A percentile compares a stretch with the other conserved stretches of the same genome.
These are phyloP conservation scores for Claviceps pazoutovae DNA, from an alignment of 2,329 filamentous ascomycete species.

Conservation along the genomic window DNA sequence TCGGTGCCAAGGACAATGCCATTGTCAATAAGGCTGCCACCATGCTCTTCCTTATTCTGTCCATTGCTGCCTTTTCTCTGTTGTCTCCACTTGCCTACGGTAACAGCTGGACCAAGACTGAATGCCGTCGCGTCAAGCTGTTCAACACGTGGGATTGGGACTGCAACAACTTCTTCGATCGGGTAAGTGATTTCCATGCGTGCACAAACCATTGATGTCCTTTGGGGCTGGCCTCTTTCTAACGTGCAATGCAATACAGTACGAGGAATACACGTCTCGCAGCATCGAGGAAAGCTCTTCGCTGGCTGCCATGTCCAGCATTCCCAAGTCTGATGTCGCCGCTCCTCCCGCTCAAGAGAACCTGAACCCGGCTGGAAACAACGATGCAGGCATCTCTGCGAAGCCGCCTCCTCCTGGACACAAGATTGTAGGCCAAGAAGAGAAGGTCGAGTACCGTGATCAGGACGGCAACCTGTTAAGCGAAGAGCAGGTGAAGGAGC, in stretches of 20 bases:
- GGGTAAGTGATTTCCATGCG: slow-evolving; percentile 43
- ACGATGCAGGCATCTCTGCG: slow-evolving; percentile 27
- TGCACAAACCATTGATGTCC: too few relatives aligned
- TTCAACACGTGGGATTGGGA: slow-evolving; percentile 93
- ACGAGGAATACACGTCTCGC: slow-evolving; percentile 7
- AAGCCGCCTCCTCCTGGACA: slow-evolving; percentile 36
- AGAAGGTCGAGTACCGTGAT: slow-evolving; percentile 74
- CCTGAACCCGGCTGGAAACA: background rate
- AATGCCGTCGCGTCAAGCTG: slow-evolving; percentile 79
- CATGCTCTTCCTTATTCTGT: slow-evolving; percentile 58
- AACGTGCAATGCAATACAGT: slow-evolving; percentile 9
- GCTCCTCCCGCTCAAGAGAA: slow-evolving; percentile 1
- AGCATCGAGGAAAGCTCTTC: slow-evolving; percentile 10
- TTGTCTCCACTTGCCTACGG: slow-evolving; percentile 86
- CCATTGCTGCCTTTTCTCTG: slow-evolving; percentile 65
- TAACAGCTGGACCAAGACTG: slow-evolving; percentile 79
- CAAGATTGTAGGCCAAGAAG: slow-evolving; percentile 46
- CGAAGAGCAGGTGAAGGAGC: slow-evolving; percentile 65
- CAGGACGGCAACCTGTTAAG: slow-evolving; percentile 76
- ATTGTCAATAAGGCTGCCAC: slow-evolving; percentile 62
- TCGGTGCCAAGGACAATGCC: slow-evolving; percentile 53
- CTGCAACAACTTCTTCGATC: slow-evolving; percentile 81
- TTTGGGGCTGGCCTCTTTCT: background rate
- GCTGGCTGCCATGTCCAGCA: slow-evolving; percentile 16
- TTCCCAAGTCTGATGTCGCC: slow-evolving; percentile 13